Base-by-base conservation (phyloP, 495 filamentous ascomycete species). In the Podospora comata region DNA sequence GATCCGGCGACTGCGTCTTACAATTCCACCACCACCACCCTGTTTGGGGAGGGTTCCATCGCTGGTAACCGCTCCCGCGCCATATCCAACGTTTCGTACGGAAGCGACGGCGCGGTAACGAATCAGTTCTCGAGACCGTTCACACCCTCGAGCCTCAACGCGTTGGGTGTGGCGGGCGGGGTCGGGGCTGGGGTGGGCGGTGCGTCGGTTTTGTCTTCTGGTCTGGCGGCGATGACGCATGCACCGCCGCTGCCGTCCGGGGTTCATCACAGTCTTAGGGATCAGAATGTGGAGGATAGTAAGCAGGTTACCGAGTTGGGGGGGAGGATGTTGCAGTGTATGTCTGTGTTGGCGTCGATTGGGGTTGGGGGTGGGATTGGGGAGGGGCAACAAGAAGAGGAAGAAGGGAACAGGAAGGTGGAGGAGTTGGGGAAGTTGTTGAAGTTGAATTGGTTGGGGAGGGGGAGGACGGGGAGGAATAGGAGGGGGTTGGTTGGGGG, bases 381-480 rank as follows among this genome's bases (percentile, higher is more conserved):
- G 0, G 15, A 20, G 16, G 60, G 86, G 15, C 39, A 48, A 11
- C 39, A 48, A 11, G 27, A 67, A 2, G 62, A 61, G 20, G 70
- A 69, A n/a, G 86, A 89, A n/a, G 77, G 84, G 0, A 94, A 96
- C 78, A 86, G 85, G 62, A 90, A 87, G 79, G 90, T 97, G 73
- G 92, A 96, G 66, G 84, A 92, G 71, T 82, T 99, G 66, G 88
- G 89, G 57, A 91, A 91, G 72, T 87, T 91, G 60, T 83, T 99
- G 67, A 99, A 98, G 78, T 85, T 96, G 71, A 99, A 99, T 79
- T 99, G 95, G 95, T 85, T 99, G 23, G 93, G 93, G 0, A 83
- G 95, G 18, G 94, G 95, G 0, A 82, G 96, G 53, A 97, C 92
- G 60, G 95, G 95, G 3, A 84, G 95, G 70, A 94, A 98, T 77